Evolutionary conservation across 192 early-diverging fungal species (phyloP), one percentile per base, ranked within the genome.

Genomic region (Tieghemiomyces parasiticus): DNA sequence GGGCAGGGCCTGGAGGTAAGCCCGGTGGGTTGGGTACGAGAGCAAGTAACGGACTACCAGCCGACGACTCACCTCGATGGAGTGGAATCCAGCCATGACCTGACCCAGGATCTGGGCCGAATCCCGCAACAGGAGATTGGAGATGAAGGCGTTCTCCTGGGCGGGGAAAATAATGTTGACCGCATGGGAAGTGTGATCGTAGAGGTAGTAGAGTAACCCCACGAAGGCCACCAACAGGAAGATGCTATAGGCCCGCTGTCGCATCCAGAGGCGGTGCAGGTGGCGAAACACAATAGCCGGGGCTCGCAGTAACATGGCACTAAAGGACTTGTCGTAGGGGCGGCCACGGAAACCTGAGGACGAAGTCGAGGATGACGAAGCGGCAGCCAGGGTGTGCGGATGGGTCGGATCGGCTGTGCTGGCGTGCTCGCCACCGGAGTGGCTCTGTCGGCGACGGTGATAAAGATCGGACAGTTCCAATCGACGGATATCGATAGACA

Each of bases 401-500:
- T n/a, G n/a, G n/a, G n/a, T n/a, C n/a, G n/a, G n/a, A n/a, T n/a
- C n/a, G n/a, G n/a, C n/a, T n/a, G n/a, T n/a, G n/a, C n/a, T n/a
- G n/a, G n/a, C n/a, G n/a, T n/a, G n/a, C n/a, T n/a, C n/a, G n/a
- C n/a, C n/a, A n/a, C n/a, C n/a, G n/a, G n/a, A n/a, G n/a, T n/a
- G n/a, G n/a, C n/a, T n/a, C n/a, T n/a, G n/a, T n/a, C n/a, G n/a
- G n/a, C n/a, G n/a, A n/a, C n/a, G n/a, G n/a, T 16, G 38, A 16
- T 42, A 42, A 42, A 42, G 38, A 42, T 42, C 38, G 38, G 38
- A 42, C 6, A 42, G 78, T 77, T 90, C 85, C 25, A 86, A 66
- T 31, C 86, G 76, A n/a, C 81, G 77, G 53, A 90, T 81, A 78
- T 90, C 86, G 53, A 90, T 85, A 1, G 88, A 84, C n/a, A 90